Base-by-base conservation (phyloP, 352 stramenopile genomes). In the Globisporangium nodosum region DNA sequence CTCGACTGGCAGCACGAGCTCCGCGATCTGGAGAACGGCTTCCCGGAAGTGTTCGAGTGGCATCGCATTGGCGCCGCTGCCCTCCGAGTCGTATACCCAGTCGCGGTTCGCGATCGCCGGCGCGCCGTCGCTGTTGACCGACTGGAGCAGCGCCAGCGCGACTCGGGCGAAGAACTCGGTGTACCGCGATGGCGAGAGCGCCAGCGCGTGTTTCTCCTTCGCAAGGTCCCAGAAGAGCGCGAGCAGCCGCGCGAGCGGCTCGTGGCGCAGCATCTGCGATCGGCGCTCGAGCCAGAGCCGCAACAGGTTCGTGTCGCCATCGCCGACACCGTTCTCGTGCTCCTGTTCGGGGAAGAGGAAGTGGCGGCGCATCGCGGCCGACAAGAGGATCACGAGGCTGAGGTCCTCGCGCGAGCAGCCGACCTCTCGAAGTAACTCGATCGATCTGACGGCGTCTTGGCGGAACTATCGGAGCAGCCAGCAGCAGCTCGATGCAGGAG, bases 61-160 rank as follows among this genome's bases (percentile, higher is more conserved):
- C 61, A 91, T 70, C 5, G 52, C 50, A 35, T 62, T 52, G 6
- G 54, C 58, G 13, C 42, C 48, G 48, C 52, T 16, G 13, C 65
- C 67, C 61, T 74, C 65, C 5, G 69, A 69, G 62, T 91, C 81
- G 65, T 91, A 91, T n/a, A 80, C 58, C 81, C 81, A 89, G 66
- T 91, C 81, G 12, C 76, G 67, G 46, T 72, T 54, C 0, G 76
- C 78, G 30, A 85, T 66, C 35, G 57, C 54, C 0, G 68, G 43
- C 4, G 81, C 79, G 24, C 68, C 27, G 21, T 79, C 55, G 31
- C 63, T 60, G 16, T 63, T 68, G 42, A 90, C 54, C 3, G 74
- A 69, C 49, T 85, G 65, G 8, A 92, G 48, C n/a, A 92, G 61
- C 18, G 79, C 70, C 60, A 81, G 80, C 46, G 74, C 80, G 33